Percentiles rank a stretch among this genome's conserved stretches.
Evolutionary conservation across 2,329 filamentous ascomycete genomes (phyloP).

Genomic region (Blastomyces percursus): DNA sequence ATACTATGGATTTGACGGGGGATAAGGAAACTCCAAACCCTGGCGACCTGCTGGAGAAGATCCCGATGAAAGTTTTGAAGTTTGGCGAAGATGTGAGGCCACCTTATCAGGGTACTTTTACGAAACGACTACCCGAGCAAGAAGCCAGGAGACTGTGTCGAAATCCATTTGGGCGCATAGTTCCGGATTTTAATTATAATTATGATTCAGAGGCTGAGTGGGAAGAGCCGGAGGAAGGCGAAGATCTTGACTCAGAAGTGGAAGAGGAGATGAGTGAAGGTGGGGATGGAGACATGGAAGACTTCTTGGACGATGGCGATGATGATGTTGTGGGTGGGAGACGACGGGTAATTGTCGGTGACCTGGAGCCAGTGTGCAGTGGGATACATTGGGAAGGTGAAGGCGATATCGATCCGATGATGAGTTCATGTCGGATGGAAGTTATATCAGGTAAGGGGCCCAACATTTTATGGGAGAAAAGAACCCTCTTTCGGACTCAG

Average conservation of each 20-base stretch:
- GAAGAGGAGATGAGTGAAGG: conserved; percentile 52
- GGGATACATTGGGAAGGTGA: conserved; percentile 74
- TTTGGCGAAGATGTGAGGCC: conserved; percentile 54
- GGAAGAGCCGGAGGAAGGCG: conserved; percentile 61
- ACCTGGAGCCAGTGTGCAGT: conserved; percentile 64
- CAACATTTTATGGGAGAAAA: conserved; percentile 7
- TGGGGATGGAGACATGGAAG: conserved; percentile 77
- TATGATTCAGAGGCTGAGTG: conserved; percentile 57
- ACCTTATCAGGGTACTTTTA: conserved; percentile 53
- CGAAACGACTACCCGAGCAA: conserved; percentile 34
- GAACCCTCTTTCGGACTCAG: not conserved
- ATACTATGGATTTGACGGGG: conserved; percentile 32
- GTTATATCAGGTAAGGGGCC: conserved; percentile 55
- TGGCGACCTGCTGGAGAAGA: conserved; percentile 35
- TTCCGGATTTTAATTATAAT: conserved; percentile 50
- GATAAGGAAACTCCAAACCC: conserved; percentile 24
- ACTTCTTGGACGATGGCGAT: conserved; percentile 79
- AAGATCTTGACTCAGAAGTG: conserved; percentile 54
- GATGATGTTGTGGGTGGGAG: conserved; percentile 48
- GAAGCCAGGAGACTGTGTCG: conserved; percentile 39
- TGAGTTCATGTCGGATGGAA: conserved; percentile 59
- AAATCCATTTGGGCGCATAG: conserved; percentile 42
- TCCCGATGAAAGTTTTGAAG: conserved; percentile 48
- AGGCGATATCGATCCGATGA: conserved; percentile 38
- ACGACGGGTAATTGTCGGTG: conserved; percentile 49